phyloP scores from a whole-genome alignment of 2,329 filamentous ascomycete species.

The Nemania diffusa region DNA sequence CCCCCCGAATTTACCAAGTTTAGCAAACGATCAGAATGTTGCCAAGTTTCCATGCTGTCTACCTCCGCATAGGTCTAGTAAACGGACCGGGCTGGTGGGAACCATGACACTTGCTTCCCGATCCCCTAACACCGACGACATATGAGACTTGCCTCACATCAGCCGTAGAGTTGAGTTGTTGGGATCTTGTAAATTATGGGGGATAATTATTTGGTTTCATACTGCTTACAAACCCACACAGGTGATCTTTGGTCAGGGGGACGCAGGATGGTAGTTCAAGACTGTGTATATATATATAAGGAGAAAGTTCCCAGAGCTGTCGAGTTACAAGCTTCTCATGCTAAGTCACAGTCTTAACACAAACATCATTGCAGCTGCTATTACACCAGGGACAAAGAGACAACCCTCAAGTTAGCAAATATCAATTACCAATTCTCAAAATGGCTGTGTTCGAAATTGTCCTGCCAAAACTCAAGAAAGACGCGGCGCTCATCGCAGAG shows the following conservation, averaged over 20 bases:
- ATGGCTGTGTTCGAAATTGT: constrained; percentile 31
- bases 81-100: neutral
- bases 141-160: neutral
- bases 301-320: neutral
- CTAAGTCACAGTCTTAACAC: neutral
- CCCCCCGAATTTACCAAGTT: neutral
- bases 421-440: neutral
- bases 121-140: neutral
- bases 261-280: neutral
- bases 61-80: too few species aligned
- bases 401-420: neutral
- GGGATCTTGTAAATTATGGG: neutral
- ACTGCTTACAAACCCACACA: neutral
- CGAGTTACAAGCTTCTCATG: neutral
- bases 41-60: neutral
- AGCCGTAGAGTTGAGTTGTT: too few species aligned
- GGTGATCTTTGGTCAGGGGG: neutral
- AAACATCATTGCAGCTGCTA: neutral
- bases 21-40: constrained; percentile 8
- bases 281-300: constrained; percentile 21
- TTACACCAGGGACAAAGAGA: neutral
- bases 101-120: too few species aligned
- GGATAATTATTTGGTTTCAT: neutral
- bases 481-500: constrained; percentile 18
- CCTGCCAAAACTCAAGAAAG: constrained; percentile 13